Percentiles rank a stretch among this genome's conserved stretches.
Conservation (phyloP, 2,329 filamentous ascomycete species). For the Ilyonectria mors-panacis region DNA sequence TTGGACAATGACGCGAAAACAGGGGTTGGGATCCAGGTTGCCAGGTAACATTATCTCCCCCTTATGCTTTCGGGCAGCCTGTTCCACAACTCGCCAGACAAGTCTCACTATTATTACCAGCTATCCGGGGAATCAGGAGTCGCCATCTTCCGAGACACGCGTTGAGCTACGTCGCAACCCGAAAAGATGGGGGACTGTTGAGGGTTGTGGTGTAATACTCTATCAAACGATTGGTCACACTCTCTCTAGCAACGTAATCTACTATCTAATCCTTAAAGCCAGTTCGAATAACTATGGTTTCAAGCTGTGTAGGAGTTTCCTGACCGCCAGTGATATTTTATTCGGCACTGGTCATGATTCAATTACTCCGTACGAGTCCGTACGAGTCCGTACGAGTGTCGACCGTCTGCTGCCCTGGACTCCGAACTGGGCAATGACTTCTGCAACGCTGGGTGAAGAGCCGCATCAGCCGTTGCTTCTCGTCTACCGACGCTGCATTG, state of each 20-base stretch:
- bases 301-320: too few species aligned
- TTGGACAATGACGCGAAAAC: not conserved
- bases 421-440: too few species aligned
- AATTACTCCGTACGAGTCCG: too few species aligned
- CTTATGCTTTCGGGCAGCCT: conserved; percentile 4
- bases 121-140: not conserved
- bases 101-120: not conserved
- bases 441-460: not conserved
- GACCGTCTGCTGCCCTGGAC: too few species aligned
- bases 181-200: not conserved
- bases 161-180: too few species aligned
- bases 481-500: not conserved
- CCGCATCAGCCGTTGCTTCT: conserved; percentile 19
- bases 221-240: not conserved
- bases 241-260: not conserved
- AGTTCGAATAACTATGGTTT: not conserved
- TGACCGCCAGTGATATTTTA: too few species aligned
- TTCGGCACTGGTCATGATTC: too few species aligned
- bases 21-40: not conserved
- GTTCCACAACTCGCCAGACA: not conserved
- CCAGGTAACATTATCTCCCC: not conserved
- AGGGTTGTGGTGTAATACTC: not conserved
- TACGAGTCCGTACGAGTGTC: too few species aligned
- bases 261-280: not conserved
- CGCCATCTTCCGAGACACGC: not conserved